phyloP scores from a whole-genome alignment of 2,329 filamentous ascomycete species.

The Diaporthe eres region DNA sequence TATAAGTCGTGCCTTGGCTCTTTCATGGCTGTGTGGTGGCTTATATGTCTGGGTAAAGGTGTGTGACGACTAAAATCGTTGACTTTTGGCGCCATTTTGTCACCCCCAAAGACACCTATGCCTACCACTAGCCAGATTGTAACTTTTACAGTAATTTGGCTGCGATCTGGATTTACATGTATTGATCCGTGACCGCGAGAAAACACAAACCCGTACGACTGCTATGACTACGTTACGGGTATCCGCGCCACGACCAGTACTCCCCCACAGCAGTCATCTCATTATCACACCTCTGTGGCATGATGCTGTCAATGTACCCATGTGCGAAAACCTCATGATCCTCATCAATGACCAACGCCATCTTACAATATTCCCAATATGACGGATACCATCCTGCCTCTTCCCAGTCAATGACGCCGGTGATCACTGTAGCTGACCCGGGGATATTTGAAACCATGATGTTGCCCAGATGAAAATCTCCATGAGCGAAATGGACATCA shows the following conservation, averaged over 20 bases:
- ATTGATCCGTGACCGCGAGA: not conserved
- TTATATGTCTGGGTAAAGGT: no score
- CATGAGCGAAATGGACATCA: not conserved
- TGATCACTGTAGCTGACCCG: not conserved
- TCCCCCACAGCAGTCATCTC: no score
- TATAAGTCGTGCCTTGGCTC: no score
- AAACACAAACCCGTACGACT: not conserved
- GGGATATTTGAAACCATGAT: not conserved
- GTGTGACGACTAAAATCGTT: not conserved
- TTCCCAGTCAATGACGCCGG: not conserved
- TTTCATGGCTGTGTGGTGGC: not conserved
- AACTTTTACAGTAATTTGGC: not conserved
- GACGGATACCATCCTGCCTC: no score
- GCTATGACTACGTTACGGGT: not conserved
- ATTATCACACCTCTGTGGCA: no score
- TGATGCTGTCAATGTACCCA: no score
- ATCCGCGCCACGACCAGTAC: no score
- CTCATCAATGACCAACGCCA: no score
- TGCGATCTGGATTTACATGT: not conserved
- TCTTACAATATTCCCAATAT: no score
- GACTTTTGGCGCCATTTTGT: not conserved
- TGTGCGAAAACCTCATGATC: no score
- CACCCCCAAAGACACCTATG: not conserved
- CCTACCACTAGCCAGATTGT: not conserved
- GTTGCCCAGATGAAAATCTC: slow-evolving; percentile 1